Evolutionary conservation across 306 rosid species (phyloP).

Genomic region (Fragaria iinumae): DNA sequence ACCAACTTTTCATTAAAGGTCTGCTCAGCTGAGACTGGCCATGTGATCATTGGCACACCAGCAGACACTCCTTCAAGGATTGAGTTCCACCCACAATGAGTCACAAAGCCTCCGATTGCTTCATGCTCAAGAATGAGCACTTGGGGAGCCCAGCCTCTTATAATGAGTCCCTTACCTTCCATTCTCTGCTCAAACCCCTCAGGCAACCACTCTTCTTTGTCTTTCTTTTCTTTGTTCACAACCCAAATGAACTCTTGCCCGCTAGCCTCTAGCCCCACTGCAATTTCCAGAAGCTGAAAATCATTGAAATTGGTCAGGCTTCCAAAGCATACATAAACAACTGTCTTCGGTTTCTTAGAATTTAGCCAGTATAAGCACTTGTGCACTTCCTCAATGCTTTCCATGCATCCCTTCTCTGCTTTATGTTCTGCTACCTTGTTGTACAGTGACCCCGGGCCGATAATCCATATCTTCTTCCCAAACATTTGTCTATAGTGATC

Average conservation of each 20-base stretch:
- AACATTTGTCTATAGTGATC: neutral
- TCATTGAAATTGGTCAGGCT: conserved; percentile 22
- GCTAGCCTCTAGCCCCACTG: conserved; percentile 44
- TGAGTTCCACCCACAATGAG: conserved; percentile 49
- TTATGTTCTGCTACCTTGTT: conserved; percentile 32
- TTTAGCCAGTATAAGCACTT: conserved; percentile 23
- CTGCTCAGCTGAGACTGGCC: conserved; percentile 40
- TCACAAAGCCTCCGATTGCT: conserved; percentile 40
- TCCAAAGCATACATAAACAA: conserved; percentile 53
- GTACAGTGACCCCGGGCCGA: conserved; percentile 52
- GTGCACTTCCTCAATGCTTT: conserved; percentile 32
- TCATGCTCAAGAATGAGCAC: conserved; percentile 31
- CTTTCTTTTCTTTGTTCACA: too few relatives aligned
- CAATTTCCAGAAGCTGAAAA: conserved; percentile 48
- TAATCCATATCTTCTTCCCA: conserved; percentile 33
- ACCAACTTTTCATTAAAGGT: conserved; percentile 38
- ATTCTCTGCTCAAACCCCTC: too few relatives aligned
- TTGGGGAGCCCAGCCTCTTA: conserved; percentile 38
- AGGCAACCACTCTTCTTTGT: too few relatives aligned
- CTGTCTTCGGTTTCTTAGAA: conserved; percentile 4
- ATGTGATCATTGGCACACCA: conserved; percentile 38
- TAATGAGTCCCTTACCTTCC: too few relatives aligned
- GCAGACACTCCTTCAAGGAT: conserved; percentile 29
- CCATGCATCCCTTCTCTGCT: conserved; percentile 26
- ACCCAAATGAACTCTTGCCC: conserved; percentile 5